Conservation (phyloP, 768 basidiomycete genomes). For the Rhodosporidiobolus odoratus region DNA sequence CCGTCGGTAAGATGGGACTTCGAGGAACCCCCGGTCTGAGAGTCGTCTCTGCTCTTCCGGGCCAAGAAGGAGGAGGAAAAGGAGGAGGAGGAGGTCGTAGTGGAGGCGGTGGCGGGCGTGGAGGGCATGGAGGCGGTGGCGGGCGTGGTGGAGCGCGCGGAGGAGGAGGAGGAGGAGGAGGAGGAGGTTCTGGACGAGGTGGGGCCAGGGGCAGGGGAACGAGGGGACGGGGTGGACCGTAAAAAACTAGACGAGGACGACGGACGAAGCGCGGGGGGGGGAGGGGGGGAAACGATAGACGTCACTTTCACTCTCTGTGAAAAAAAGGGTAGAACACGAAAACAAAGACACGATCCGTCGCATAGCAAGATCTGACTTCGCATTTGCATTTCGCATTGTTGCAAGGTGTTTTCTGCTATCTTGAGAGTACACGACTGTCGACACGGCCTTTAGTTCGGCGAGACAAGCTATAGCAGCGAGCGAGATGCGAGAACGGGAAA, state of each 20-base stretch:
- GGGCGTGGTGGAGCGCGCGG: background rate
- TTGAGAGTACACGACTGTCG: too few relatives aligned
- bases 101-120: background rate
- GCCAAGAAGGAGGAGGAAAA: conserved; percentile 31
- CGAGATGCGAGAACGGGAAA: too few relatives aligned
- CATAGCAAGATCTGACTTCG: too few relatives aligned
- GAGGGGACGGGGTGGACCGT: conserved; percentile 9
- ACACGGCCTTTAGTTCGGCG: too few relatives aligned
- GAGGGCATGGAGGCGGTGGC: conserved; percentile 4
- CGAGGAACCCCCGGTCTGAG: conserved; percentile 22
- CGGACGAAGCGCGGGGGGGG: background rate
- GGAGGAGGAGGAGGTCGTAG: conserved; percentile 18
- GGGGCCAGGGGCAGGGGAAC: conserved; percentile 1
- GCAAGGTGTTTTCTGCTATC: too few relatives aligned
- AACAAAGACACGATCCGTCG: too few relatives aligned
- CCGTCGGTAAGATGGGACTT: conserved; percentile 27
- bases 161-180: background rate
- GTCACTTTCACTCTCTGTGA: too few relatives aligned
- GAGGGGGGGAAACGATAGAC: background rate
- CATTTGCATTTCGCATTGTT: too few relatives aligned
- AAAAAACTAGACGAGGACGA: too few relatives aligned
- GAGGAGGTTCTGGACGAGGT: conserved; percentile 5
- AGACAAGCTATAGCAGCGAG: too few relatives aligned
- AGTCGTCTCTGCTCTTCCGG: conserved; percentile 34
- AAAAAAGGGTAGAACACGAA: too few relatives aligned